Evolutionary conservation across 2,329 filamentous ascomycete species (phyloP).

Genomic region (Gaeumannomyces sp.): DNA sequence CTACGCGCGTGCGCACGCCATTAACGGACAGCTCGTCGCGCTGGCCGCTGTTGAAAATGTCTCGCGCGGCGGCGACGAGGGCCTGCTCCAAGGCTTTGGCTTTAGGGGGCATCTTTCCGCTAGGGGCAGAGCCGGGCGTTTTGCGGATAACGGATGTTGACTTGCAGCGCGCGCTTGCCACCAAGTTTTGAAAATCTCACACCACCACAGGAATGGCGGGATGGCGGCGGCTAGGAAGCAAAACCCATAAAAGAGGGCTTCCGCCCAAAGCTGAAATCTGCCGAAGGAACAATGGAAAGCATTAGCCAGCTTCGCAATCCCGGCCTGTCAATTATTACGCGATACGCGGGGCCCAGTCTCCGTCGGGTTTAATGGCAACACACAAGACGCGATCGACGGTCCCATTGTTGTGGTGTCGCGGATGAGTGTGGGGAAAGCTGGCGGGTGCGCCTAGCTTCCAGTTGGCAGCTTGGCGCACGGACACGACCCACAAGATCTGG

Average conservation of each 20-base stretch:
- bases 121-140: background rate
- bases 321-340: background rate
- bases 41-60: conserved; percentile 35
- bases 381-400: background rate
- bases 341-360: background rate
- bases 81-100: conserved; percentile 36
- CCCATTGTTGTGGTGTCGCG: conserved; percentile 1
- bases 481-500: background rate
- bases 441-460: background rate
- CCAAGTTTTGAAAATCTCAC: background rate
- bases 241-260: background rate
- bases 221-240: background rate
- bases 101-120: conserved; percentile 33
- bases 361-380: background rate
- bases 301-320: background rate
- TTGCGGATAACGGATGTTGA: background rate
- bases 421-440: background rate
- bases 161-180: background rate
- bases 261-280: background rate
- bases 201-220: background rate
- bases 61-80: conserved; percentile 40
- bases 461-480: background rate
- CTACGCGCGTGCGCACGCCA: conserved; percentile 45
- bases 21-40: conserved; percentile 50
- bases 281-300: background rate